Evolutionary conservation across 371 early-diverging fungal genomes (phyloP).

Genomic region (Apophysomyces ossiformis): DNA sequence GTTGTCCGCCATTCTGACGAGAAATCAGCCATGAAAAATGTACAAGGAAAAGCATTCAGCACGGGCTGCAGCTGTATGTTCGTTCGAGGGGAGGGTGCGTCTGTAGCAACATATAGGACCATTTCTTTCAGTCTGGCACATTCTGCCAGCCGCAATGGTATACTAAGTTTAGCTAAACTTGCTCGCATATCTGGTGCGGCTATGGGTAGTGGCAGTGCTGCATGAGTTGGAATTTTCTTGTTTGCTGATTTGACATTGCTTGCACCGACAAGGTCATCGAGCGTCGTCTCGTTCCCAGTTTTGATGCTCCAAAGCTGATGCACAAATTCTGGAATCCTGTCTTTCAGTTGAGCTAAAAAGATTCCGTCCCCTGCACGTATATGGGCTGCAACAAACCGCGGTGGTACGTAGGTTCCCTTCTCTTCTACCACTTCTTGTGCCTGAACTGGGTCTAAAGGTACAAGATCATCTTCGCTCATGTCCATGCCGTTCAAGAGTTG

Average conservation of each 20-base stretch:
- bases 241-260: slow-evolving; percentile 17
- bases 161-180: slow-evolving; percentile 10
- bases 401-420: slow-evolving; percentile 17
- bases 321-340: slow-evolving; percentile 34
- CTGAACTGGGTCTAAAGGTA: slow-evolving; percentile 28
- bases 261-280: slow-evolving; percentile 29
- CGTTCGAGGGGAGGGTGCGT: slow-evolving; percentile 24
- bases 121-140: slow-evolving; percentile 26
- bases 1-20: slow-evolving; percentile 20
- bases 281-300: slow-evolving; percentile 32
- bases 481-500: slow-evolving; percentile 26
- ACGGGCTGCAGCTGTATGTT: slow-evolving; percentile 26
- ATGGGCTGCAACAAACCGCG: slow-evolving; percentile 43
- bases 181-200: slow-evolving; percentile 23
- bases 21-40: slow-evolving; percentile 32
- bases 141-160: slow-evolving; percentile 16
- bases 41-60: slow-evolving; percentile 29
- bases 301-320: slow-evolving; percentile 38
- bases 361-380: slow-evolving; percentile 42
- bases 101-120: slow-evolving; percentile 36
- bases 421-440: slow-evolving; percentile 24
- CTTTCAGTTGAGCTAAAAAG: slow-evolving; percentile 27
- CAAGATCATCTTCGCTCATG: slow-evolving; percentile 16
- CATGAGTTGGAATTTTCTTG: slow-evolving; percentile 2
- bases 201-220: slow-evolving; percentile 23